These are phyloP conservation scores for Eutrema salsugineum DNA, from an alignment of 441 rosid genomes.

Conservation along the genomic window DNA sequence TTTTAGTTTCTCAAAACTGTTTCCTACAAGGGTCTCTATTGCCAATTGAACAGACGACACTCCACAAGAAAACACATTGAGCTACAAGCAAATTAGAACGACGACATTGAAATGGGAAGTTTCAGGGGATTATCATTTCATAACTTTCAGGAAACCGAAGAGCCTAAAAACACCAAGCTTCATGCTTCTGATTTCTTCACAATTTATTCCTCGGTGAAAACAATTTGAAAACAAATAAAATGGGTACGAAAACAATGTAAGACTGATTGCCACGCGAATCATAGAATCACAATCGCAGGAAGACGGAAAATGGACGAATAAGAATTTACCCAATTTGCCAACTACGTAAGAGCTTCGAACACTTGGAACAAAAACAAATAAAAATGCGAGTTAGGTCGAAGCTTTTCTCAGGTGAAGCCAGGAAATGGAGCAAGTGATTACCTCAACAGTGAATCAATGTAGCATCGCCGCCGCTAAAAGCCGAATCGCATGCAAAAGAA, in stretches of 20 bases:
- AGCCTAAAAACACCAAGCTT: not conserved
- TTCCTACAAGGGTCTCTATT: not conserved
- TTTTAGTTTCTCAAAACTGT: not conserved
- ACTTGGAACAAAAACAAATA: slow-evolving; percentile 13
- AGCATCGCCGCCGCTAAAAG: slow-evolving; percentile 26
- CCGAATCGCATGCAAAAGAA: slow-evolving; percentile 24
- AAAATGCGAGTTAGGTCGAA: not conserved
- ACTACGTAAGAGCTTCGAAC: slow-evolving; percentile 3
- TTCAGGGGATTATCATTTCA: not conserved
- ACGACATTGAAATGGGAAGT: not conserved
- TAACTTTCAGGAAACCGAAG: not conserved
- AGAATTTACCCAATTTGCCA: not conserved
- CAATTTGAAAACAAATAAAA: not conserved
- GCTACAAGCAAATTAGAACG: not conserved
- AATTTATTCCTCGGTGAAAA: not conserved
- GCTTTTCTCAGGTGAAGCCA: not conserved
- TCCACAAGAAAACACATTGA: not conserved
- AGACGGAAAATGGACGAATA: not conserved
- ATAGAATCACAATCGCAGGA: slow-evolving; percentile 17
- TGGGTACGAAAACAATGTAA: not conserved
- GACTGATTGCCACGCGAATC: slow-evolving; percentile 3
- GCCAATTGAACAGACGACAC: not conserved
- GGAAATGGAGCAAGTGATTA: not conserved
- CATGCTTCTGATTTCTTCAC: not conserved
- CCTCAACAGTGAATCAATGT: slow-evolving; percentile 31